Evolutionary conservation across 441 rosid genomes (phyloP).

Genomic region (Adansonia grandidieri): DNA sequence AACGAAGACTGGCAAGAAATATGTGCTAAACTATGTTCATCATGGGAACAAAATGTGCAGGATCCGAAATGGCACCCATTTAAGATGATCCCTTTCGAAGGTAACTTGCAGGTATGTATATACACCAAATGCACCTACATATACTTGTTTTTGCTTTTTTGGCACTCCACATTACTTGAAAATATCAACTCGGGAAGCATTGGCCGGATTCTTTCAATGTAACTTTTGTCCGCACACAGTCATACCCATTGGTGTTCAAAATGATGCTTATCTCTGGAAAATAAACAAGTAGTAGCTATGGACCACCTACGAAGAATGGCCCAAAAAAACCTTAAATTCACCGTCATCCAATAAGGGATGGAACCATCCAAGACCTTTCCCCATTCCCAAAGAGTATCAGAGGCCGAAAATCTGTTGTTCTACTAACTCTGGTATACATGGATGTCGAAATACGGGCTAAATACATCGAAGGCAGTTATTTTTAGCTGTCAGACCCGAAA

Average conservation of each 20-base stretch:
- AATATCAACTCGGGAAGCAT: not conserved
- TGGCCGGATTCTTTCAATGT: constrained; percentile 1
- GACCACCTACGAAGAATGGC: not conserved
- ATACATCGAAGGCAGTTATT: not conserved
- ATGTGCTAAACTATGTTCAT: not conserved
- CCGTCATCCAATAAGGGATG: not conserved
- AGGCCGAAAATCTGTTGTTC: not conserved
- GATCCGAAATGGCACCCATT: constrained; percentile 34
- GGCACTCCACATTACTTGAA: not conserved
- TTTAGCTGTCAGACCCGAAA: not conserved
- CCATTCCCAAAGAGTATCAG: not conserved
- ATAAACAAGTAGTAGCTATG: not conserved
- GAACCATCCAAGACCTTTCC: not conserved
- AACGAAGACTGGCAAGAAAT: constrained; percentile 28
- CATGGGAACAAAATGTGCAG: too few species aligned
- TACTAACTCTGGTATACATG: not conserved
- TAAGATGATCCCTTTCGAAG: constrained; percentile 12
- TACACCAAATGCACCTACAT: not conserved
- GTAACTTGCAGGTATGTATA: constrained; percentile 25
- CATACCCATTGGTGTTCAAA: not conserved
- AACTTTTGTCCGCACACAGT: not conserved
- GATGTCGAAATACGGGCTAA: not conserved
- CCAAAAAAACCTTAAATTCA: not conserved
- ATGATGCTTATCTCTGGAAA: not conserved
- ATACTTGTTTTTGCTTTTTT: not conserved